Conservation (phyloP, 257 asterid genomes). For the Gentiana straminea region DNA sequence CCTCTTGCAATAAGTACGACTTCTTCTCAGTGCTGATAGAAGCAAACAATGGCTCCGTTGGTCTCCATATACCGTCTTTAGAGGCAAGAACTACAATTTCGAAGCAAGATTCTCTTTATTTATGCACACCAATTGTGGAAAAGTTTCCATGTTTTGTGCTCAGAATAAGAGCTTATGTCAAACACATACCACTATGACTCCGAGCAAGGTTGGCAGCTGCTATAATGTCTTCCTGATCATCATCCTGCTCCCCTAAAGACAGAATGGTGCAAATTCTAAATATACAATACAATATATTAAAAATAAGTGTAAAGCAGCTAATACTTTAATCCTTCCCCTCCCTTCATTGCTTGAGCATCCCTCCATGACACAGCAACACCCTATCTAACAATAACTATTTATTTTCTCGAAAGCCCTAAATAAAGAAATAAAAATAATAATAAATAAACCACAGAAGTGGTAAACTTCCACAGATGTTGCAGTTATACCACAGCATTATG, state of each 20-base stretch:
- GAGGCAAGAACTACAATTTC: constrained; percentile 54
- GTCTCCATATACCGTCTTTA: constrained; percentile 76
- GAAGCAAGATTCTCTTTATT: constrained; percentile 10
- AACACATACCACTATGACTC: constrained; percentile 49
- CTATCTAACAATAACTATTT: no score
- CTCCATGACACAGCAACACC: neutral
- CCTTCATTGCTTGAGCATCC: neutral
- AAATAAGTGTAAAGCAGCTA: neutral
- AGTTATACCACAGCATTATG: no score
- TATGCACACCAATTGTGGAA: constrained; percentile 7
- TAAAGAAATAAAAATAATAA: no score
- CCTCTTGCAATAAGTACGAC: constrained; percentile 59
- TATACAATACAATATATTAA: no score
- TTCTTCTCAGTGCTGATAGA: constrained; percentile 55
- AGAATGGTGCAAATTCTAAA: neutral
- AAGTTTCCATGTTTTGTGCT: neutral
- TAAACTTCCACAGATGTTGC: no score
- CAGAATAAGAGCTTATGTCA: neutral
- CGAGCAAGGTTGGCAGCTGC: constrained; percentile 64
- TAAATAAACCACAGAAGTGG: no score
- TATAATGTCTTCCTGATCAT: constrained; percentile 76
- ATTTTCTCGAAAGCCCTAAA: no score
- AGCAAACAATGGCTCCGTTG: constrained; percentile 56
- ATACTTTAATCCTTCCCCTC: neutral
- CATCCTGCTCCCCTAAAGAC: constrained; percentile 80